Conservation (phyloP, 2,329 filamentous ascomycete species). For the Trichoderma aggressivum region DNA sequence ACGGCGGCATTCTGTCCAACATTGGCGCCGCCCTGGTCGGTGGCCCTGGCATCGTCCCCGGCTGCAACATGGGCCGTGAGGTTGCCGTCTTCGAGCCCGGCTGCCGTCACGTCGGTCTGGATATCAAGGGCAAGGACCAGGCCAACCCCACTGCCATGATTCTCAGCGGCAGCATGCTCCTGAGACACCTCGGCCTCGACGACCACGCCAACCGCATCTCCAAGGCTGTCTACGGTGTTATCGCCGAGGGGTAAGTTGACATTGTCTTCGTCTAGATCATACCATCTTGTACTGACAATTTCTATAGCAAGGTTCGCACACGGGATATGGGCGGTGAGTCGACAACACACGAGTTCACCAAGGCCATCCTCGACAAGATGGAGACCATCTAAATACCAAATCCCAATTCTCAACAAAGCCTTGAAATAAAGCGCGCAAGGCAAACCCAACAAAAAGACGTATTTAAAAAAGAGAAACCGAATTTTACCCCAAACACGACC, state of each 20-base stretch:
- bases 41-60: slow-evolving; percentile 93
- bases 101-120: slow-evolving; percentile 97
- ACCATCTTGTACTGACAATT: slow-evolving; percentile 38
- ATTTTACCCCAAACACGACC: slow-evolving; percentile 16
- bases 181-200: slow-evolving; percentile 94
- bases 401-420: not conserved
- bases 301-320: slow-evolving; percentile 73
- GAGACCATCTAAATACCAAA: slow-evolving; percentile 59
- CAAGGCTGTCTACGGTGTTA: slow-evolving; percentile 73
- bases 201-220: slow-evolving; percentile 98
- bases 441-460: not conserved
- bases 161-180: slow-evolving; percentile 92
- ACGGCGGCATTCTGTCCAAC: slow-evolving; percentile 98
- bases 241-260: slow-evolving; percentile 75
- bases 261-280: slow-evolving; percentile 22
- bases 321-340: slow-evolving; percentile 91
- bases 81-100: slow-evolving; percentile 98
- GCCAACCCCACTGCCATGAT: slow-evolving; percentile 96
- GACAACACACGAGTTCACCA: slow-evolving; percentile 92
- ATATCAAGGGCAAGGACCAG: slow-evolving; percentile 99
- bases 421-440: not conserved
- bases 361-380: slow-evolving; percentile 93
- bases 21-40: slow-evolving; percentile 96
- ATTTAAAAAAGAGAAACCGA: slow-evolving; percentile 10
- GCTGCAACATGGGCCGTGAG: slow-evolving; percentile 99